Base-by-base conservation (phyloP, 2,329 filamentous ascomycete species). In the Diplocarpon rosae region DNA sequence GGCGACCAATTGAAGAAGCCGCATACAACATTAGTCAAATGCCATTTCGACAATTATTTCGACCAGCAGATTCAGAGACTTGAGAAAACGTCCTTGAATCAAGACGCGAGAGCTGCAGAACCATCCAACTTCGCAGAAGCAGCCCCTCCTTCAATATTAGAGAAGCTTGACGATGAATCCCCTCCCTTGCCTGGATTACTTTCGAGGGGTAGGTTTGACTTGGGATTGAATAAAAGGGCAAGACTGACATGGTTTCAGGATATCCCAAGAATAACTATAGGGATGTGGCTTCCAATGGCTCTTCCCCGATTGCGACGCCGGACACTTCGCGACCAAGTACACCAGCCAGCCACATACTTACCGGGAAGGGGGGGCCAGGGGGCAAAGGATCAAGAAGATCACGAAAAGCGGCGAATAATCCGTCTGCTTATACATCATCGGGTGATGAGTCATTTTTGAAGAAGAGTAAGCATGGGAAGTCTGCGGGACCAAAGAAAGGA, bases 1-100 rank as follows among this genome's bases (percentile, higher is more conserved):
- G 85, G 81, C 54, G 83, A 92, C 47, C 84, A 95, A 63, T 69
- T 98, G 44, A 88, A 80, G 62, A 85, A 85, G 56, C 77, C 84
- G 20, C 77, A 90, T 61, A 85, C 80, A 10, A 87, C 84, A 43
- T 71, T 85, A 16, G 72, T 92, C 46, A 78, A 89, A 61, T 95
- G 88, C 66, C 75, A 77, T 40, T 98, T 98, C 61, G 87, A 93
- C 60, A 75, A 83, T 56, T 96, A 95, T 65, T 98, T 96, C 63
- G 86, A 96, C 62, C 85, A 94, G 59, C 88, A 96, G 66, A 70
- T 96, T 50, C 75, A 78, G 53, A 86, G 95, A 62, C 72, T 98
- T 15, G 87, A 81, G 59, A 75, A 74, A 51, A 69, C 71, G 20
- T 72, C 68, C 43, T 31, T 57, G 30, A 60, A 58, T 43, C 51